These are phyloP conservation scores for Quercus aquifolioides DNA, from an alignment of 306 rosid species.

Conservation along the genomic window DNA sequence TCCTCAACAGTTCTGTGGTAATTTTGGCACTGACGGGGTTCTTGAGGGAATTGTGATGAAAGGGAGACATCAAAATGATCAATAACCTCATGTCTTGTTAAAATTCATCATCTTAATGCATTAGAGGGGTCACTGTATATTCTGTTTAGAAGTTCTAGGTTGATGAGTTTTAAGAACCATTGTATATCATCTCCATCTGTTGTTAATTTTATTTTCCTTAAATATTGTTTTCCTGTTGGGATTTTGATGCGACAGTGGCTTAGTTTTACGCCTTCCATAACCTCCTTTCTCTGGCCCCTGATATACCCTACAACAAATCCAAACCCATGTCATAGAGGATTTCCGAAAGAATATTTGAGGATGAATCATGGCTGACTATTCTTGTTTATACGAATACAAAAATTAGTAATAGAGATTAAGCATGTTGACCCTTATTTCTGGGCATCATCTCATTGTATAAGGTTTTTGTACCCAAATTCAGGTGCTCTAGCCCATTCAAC, in stretches of 20 bases:
- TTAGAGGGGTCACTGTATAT: background rate
- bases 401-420: too few species aligned
- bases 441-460: background rate
- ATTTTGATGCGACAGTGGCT: background rate
- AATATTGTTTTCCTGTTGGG: background rate
- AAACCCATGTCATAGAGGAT: background rate
- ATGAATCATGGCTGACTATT: too few species aligned
- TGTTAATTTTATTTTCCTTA: background rate
- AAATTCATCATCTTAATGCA: constrained; percentile 2
- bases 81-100: background rate
- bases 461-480: background rate
- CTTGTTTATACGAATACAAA: too few species aligned
- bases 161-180: background rate
- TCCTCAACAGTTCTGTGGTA: constrained; percentile 55
- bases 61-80: constrained; percentile 16
- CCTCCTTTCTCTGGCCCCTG: background rate
- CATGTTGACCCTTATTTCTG: background rate
- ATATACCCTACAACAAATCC: background rate
- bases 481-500: background rate
- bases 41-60: constrained; percentile 77
- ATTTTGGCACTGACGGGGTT: constrained; percentile 72
- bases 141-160: constrained; percentile 3
- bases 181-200: background rate
- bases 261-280: background rate
- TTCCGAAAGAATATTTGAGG: too few species aligned